Conservation (phyloP, 2,329 filamentous ascomycete genomes). For the Hymenoscyphus fructigenus region DNA sequence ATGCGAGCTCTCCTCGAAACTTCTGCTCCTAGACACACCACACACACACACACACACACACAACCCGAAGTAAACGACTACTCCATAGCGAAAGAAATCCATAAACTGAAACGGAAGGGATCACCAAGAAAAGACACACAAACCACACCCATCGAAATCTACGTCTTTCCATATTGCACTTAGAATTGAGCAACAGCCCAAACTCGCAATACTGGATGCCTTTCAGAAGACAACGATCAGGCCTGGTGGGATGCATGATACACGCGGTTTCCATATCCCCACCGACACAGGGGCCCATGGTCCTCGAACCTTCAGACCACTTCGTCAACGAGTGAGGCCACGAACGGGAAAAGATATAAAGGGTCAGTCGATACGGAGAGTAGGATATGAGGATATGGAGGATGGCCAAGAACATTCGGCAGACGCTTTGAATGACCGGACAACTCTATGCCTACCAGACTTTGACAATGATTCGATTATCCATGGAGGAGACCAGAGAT, state of each 20-base stretch:
- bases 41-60: neutral
- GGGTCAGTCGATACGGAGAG: constrained; percentile 12
- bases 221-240: neutral
- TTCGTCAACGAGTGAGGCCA: constrained; percentile 27
- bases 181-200: neutral
- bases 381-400: constrained; percentile 22
- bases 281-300: constrained; percentile 23
- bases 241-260: constrained; percentile 21
- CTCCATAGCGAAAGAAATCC: neutral
- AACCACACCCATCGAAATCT: neutral
- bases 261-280: constrained; percentile 14
- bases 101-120: neutral
- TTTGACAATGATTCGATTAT: constrained; percentile 28
- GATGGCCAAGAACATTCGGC: constrained; percentile 14
- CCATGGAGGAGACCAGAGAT: constrained; percentile 34
- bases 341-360: constrained; percentile 19
- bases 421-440: constrained; percentile 28
- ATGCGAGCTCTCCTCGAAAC: constrained; percentile 1
- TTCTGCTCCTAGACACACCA: neutral
- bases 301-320: constrained; percentile 30
- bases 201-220: constrained; percentile 6
- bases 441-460: constrained; percentile 33
- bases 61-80: neutral
- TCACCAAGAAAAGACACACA: neutral
- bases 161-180: neutral